Percentiles rank a stretch among this genome's conserved stretches.
Conservation (phyloP, 2,329 filamentous ascomycete species). For the Hymenoscyphus infarciens region DNA sequence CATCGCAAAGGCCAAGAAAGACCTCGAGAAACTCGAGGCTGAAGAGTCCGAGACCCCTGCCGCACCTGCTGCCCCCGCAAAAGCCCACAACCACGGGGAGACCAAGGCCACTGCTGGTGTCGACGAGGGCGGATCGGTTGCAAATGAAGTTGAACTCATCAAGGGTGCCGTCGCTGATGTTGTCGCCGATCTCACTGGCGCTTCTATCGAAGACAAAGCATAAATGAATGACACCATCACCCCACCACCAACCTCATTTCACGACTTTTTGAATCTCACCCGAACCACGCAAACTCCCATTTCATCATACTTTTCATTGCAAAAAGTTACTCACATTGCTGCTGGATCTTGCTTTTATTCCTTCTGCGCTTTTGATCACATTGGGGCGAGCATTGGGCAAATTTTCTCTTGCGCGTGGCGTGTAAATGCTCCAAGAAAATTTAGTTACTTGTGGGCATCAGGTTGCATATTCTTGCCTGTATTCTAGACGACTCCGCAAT, state of each 20-base stretch:
- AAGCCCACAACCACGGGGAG: constrained; percentile 51
- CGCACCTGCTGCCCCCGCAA: constrained; percentile 43
- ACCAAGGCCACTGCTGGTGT: constrained; percentile 38
- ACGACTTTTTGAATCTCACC: not conserved
- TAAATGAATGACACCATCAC: constrained; percentile 15
- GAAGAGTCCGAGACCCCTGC: constrained; percentile 50
- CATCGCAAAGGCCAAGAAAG: constrained; percentile 92
- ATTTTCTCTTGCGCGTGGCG: not conserved
- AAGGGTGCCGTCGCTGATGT: constrained; percentile 57
- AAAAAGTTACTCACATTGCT: constrained; percentile 7
- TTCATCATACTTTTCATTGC: constrained; percentile 4
- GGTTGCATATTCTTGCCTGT: constrained; percentile 22
- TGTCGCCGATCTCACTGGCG: constrained; percentile 56
- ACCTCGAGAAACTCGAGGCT: constrained; percentile 84
- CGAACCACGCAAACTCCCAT: not conserved
- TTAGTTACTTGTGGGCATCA: constrained; percentile 12
- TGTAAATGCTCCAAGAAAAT: not conserved
- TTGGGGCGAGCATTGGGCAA: constrained; percentile 1
- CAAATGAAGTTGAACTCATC: constrained; percentile 29
- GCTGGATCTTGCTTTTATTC: constrained; percentile 1
- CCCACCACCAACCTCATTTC: not conserved
- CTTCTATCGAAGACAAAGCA: constrained; percentile 54
- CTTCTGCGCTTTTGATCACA: not conserved
- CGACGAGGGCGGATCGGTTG: constrained; percentile 30
- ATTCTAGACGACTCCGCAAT: constrained; percentile 15